Base-by-base conservation (phyloP, 352 stramenopile species). In the Pythium guiyangense region DNA sequence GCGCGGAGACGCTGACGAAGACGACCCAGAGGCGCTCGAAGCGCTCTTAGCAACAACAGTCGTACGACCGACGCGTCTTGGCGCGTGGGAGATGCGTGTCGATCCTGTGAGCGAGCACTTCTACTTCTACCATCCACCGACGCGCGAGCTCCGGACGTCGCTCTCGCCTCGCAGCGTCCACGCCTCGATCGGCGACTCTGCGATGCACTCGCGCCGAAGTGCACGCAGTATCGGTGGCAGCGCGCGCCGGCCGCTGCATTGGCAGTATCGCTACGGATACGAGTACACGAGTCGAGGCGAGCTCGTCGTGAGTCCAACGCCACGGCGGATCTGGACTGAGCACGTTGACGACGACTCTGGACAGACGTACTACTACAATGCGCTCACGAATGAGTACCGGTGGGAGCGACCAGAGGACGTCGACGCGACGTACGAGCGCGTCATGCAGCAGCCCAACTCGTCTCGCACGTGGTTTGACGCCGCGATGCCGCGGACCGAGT, bases 251-350 rank as follows among this genome's bases (percentile, higher is more conserved):
- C 69, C 81, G 4, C 60, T 85, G 49, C 66, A 85, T 22, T 92
- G 81, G 84, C 81, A 90, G 52, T 90, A 87, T 52, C 73, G 80
- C 22, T 90, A 90, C 54, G 77, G 82, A 20, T 90, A 86, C 57
- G 72, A 87, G 40, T 82, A 89, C 49, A 67, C 85, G 40, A 37
- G 29, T 5, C 34, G 69, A 4, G 68, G 67, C 0, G 55, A 74
- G 1, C 71, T 92, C 26, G 55, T 88, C 3, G 44, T 29, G 10
- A 53, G 61, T 6, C 59, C 52, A 6, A 63, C 54, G 17, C 63
- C 63, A 9, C 69, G 80, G 15, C 78, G 70, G 12, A 71, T 89
- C 22, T 94, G 84, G 84, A 88, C 72, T 0, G 78, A 88, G 55
- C 70, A 85, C 55, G 52, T 53, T 5, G 84, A 91, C 50, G 57